These are phyloP conservation scores for Cymodocea nodosa DNA, from an alignment of 116 monocot genomes.

Conservation along the genomic window DNA sequence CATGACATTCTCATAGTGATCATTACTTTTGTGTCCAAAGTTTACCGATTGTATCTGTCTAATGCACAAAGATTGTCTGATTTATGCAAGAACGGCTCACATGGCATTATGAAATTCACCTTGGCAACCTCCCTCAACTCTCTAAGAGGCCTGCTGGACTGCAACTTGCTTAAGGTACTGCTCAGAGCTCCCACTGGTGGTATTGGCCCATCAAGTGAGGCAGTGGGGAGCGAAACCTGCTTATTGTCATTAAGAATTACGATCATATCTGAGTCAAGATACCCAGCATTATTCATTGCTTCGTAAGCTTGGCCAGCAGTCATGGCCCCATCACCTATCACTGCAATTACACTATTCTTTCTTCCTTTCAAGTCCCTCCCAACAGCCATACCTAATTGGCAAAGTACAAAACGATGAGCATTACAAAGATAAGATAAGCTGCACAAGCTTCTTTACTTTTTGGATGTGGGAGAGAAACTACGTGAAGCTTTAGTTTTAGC, in stretches of 20 bases:
- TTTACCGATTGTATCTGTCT: no score
- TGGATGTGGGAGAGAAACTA: no score
- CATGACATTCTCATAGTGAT: no score
- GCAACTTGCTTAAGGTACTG: conserved; percentile 73
- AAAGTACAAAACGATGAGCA: not conserved
- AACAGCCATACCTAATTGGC: conserved; percentile 74
- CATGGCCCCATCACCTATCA: conserved; percentile 96
- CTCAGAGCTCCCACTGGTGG: conserved; percentile 93
- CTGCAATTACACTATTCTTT: conserved; percentile 87
- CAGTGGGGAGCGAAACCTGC: conserved; percentile 89
- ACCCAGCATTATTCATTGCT: conserved; percentile 97
- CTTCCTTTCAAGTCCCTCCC: conserved; percentile 74
- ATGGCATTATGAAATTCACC: conserved; percentile 19
- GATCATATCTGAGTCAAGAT: conserved; percentile 91
- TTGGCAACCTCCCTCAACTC: conserved; percentile 97
- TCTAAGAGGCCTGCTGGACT: conserved; percentile 81
- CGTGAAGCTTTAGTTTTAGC: not conserved
- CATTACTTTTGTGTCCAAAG: no score
- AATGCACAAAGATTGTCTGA: not conserved
- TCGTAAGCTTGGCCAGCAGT: conserved; percentile 95
- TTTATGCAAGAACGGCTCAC: not conserved
- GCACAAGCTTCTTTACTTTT: no score
- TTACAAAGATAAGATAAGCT: not conserved
- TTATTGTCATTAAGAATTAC: conserved; percentile 94
- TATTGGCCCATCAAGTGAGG: conserved; percentile 78